These are phyloP conservation scores for Hansenula anomala DNA, from an alignment of 1,139 yeast genomes.

Conservation along the genomic window DNA sequence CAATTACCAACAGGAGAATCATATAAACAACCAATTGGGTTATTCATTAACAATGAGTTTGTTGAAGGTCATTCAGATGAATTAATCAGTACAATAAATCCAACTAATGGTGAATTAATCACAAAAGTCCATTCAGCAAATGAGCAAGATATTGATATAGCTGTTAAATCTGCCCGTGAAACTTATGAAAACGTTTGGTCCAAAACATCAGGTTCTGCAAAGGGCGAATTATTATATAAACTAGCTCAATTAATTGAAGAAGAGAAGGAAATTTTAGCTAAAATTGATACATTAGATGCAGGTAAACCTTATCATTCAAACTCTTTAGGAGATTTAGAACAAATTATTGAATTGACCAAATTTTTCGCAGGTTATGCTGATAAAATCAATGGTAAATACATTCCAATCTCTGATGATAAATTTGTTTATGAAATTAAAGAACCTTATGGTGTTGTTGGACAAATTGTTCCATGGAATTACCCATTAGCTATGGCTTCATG, in stretches of 20 bases:
- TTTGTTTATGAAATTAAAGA: slow-evolving; percentile 53
- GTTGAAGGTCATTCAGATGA: slow-evolving; percentile 43
- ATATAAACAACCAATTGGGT: slow-evolving; percentile 57
- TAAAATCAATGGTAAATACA: slow-evolving; percentile 62
- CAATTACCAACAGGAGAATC: slow-evolving; percentile 24
- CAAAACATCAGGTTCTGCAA: slow-evolving; percentile 37
- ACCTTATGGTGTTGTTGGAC: slow-evolving; percentile 62
- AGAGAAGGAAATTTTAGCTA: slow-evolving; percentile 46
- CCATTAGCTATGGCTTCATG: slow-evolving; percentile 68
- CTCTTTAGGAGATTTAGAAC: slow-evolving; percentile 54
- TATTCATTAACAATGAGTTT: slow-evolving; percentile 62
- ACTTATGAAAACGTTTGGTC: slow-evolving; percentile 56
- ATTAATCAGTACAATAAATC: slow-evolving; percentile 55
- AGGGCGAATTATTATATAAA: slow-evolving; percentile 42
- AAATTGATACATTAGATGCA: slow-evolving; percentile 58
- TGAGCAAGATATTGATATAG: slow-evolving; percentile 65
- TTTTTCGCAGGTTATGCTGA: slow-evolving; percentile 86
- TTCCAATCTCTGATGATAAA: slow-evolving; percentile 58
- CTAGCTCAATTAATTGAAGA: slow-evolving; percentile 47
- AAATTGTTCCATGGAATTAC: slow-evolving; percentile 74
- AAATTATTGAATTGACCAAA: slow-evolving; percentile 56
- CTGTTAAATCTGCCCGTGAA: slow-evolving; percentile 69
- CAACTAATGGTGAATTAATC: slow-evolving; percentile 64
- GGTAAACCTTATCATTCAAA: slow-evolving; percentile 56
- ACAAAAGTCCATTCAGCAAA: slow-evolving; percentile 65